Percentiles rank a stretch among this genome's conserved stretches.
Conservation (phyloP, 345 rosid genomes). For the Acer negundo region DNA sequence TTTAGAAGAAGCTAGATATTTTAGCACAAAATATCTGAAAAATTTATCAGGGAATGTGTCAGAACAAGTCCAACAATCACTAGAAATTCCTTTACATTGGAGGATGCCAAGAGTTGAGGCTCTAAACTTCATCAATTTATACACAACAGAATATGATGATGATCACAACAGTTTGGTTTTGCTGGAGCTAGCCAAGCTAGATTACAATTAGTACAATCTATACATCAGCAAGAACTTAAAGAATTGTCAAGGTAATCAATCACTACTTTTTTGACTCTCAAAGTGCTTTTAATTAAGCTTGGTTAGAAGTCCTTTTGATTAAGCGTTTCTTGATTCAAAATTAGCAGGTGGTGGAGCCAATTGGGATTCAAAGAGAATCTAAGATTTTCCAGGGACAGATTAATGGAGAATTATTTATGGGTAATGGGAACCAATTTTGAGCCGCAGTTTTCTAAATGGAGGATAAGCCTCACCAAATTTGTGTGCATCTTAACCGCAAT, state of each 20-base stretch:
- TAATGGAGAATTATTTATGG: slow-evolving; percentile 27
- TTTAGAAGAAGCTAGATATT: slow-evolving; percentile 20
- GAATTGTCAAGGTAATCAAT: slow-evolving; percentile 7
- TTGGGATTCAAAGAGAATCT: slow-evolving; percentile 13
- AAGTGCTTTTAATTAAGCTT: too few relatives aligned
- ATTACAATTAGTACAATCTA: slow-evolving; percentile 23
- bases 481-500: slow-evolving; percentile 16
- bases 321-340: background rate
- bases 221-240: slow-evolving; percentile 15
- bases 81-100: slow-evolving; percentile 19
- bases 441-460: slow-evolving; percentile 17
- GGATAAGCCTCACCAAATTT: slow-evolving; percentile 16
- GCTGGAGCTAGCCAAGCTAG: slow-evolving; percentile 25
- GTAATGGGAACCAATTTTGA: slow-evolving; percentile 17
- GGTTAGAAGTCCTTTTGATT: background rate
- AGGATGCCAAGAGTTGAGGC: slow-evolving; percentile 25
- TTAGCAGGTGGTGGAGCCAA: slow-evolving; percentile 18
- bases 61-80: slow-evolving; percentile 14
- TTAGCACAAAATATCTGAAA: slow-evolving; percentile 8
- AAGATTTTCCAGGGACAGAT: slow-evolving; percentile 13
- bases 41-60: background rate
- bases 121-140: slow-evolving; percentile 12
- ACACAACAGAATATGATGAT: background rate
- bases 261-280: too few relatives aligned
- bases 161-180: background rate